Percentiles rank a stretch among this genome's conserved stretches.
Evolutionary conservation across 306 rosid genomes (phyloP).

Genomic region (Cucumis sativus): Cucumber_9930_V3 NC_026661.2:10005501-10006000

Average conservation of each 20-base stretch:
- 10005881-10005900: not conserved
- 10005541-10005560: not conserved
- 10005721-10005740: conserved; percentile 51
- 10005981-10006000: not conserved
- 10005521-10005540: not conserved
- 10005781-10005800: not conserved
- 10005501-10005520: not conserved
- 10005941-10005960: not conserved
- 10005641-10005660: conserved; percentile 21
- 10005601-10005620: not conserved
- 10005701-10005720: conserved; percentile 96
- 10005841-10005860: conserved; percentile 87
- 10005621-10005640: conserved; percentile 8
- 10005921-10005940: not conserved
- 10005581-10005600: not conserved
- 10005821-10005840: conserved; percentile 98
- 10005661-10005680: conserved; percentile 99
- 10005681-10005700: conserved; percentile 93
- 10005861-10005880: not conserved
- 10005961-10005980: not conserved
- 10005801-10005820: conserved; percentile 65
- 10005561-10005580: not conserved
- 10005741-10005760: not conserved
- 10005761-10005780: not conserved
- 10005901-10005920: conserved; percentile 8